Percentiles rank a stretch among this genome's conserved stretches.
phyloP scores from a whole-genome alignment of 192 early-diverging fungal species.

The Mortierella antarctica region DNA sequence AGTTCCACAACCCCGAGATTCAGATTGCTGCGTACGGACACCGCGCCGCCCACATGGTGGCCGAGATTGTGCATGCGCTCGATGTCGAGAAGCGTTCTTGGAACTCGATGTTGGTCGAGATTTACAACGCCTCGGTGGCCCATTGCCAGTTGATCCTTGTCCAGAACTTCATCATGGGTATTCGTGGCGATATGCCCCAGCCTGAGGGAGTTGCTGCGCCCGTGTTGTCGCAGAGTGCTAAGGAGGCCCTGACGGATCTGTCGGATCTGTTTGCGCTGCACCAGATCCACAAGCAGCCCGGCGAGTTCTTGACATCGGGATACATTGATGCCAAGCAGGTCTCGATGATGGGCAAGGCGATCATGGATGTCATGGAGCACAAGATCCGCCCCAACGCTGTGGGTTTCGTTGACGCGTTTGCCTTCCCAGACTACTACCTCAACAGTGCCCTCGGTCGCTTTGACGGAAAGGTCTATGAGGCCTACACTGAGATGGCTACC shows the following conservation, averaged over 20 bases:
- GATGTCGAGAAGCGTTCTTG: slow-evolving; percentile 71
- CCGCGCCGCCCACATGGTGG: slow-evolving; percentile 75
- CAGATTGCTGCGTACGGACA: slow-evolving; percentile 80
- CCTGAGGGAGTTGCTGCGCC: slow-evolving; percentile 36
- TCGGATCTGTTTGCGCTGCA: slow-evolving; percentile 68
- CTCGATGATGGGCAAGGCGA: slow-evolving; percentile 58
- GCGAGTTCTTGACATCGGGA: slow-evolving; percentile 68
- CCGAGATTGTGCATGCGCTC: slow-evolving; percentile 71
- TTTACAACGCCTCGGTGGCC: slow-evolving; percentile 77
- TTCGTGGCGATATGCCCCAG: slow-evolving; percentile 59
- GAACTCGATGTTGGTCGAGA: slow-evolving; percentile 82
- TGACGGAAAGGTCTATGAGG: slow-evolving; percentile 85
- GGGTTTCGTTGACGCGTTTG: slow-evolving; percentile 83
- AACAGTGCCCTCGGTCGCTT: slow-evolving; percentile 81
- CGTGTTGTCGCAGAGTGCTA: slow-evolving; percentile 52
- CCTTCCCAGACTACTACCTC: slow-evolving; percentile 77
- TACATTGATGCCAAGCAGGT: slow-evolving; percentile 64
- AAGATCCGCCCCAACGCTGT: slow-evolving; percentile 82
- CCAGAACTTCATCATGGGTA: slow-evolving; percentile 74
- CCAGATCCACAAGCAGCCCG: slow-evolving; percentile 76
- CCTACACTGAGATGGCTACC: slow-evolving; percentile 78
- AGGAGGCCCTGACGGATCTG: slow-evolving; percentile 57
- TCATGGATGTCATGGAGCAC: slow-evolving; percentile 64
- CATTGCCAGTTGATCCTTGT: slow-evolving; percentile 84
- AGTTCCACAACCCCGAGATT: slow-evolving; percentile 68